A percentile compares a stretch with the other conserved stretches of the same genome.
phyloP scores from a whole-genome alignment of 2,329 filamentous ascomycete genomes.

The Trichoderma arundinaceum region DNA sequence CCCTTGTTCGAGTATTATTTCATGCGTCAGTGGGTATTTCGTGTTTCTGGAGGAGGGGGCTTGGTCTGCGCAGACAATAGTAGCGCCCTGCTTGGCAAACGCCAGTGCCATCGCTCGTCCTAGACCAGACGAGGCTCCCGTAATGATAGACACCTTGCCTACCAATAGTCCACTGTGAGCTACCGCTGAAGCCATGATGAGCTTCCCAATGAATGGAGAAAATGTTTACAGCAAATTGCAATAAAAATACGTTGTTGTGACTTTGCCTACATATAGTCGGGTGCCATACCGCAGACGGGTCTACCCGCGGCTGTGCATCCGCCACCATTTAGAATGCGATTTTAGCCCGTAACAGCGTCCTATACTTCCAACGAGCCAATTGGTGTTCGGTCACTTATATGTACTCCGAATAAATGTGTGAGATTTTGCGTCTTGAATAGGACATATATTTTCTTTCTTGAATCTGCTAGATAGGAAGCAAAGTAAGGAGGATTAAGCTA shows the following conservation, averaged over 20 bases:
- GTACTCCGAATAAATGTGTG: too few relatives aligned
- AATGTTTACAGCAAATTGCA: too few relatives aligned
- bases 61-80: neutral
- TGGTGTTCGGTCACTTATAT: too few relatives aligned
- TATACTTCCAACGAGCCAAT: too few relatives aligned
- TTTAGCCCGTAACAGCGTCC: neutral
- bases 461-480: neutral
- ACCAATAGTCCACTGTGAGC: neutral
- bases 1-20: neutral
- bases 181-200: neutral
- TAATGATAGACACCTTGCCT: conserved; percentile 9
- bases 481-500: neutral
- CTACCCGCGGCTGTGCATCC: neutral
- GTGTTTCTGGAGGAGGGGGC: neutral
- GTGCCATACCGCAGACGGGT: neutral
- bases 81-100: conserved; percentile 13
- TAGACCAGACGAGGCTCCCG: conserved; percentile 8
- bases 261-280: neutral
- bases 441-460: neutral
- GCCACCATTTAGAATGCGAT: too few relatives aligned
- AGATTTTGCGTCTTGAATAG: neutral
- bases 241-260: too few relatives aligned
- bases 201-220: neutral
- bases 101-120: conserved; percentile 6
- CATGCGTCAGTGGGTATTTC: neutral